Evolutionary conservation across 2,329 filamentous ascomycete genomes (phyloP), one percentile per base, ranked within the genome.

Genomic region (Ceratocystis cubensis): DNA sequence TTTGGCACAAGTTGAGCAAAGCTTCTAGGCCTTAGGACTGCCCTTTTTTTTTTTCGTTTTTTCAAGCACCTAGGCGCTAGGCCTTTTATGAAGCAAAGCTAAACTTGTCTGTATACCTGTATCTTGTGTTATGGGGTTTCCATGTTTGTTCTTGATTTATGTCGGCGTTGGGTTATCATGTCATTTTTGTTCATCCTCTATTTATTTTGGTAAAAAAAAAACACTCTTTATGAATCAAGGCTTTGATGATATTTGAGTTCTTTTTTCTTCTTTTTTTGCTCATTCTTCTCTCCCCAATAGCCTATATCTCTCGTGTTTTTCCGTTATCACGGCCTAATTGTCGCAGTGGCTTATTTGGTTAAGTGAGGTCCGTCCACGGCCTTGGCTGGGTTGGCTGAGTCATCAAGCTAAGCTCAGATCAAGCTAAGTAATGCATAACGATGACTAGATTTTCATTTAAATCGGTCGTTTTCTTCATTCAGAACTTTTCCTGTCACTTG

Each of bases 81-180:
- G 56, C 5, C 22, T 59, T 25, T 30, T 59, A 8, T 17, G 56
- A 17, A 37, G 56, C 13, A n/a, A n/a, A 59, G 15, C 17, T 37
- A 59, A 30, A 30, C 56, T 33, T 59, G n/a, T 53, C 48, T 20
- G 25, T 59, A 37, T 59, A 20, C 28, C 37, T 41, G 37, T 41
- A 20, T 30, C 17, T 30, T n/a, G 13, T 59, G 28, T 17, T 33
- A 28, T n/a, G 56, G 56, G 56, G 20, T 59, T 59, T 59, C 37
- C 37, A 59, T 59, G 30, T 59, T 59, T 59, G 56, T n/a, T n/a
- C 56, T 59, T 37, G 22, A 33, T 37, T 59, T 37, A 59, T 59
- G 56, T 25, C 17, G 56, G 56, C 56, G 56, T 59, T 59, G 56
- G 28, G 28, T 59, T 59, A 20, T 7, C 10, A 13, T 41, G 37